Evolutionary conservation across 2,329 filamentous ascomycete genomes (phyloP), one percentile per base, ranked within the genome.

Genomic region (Fusarium sacchari): DNA sequence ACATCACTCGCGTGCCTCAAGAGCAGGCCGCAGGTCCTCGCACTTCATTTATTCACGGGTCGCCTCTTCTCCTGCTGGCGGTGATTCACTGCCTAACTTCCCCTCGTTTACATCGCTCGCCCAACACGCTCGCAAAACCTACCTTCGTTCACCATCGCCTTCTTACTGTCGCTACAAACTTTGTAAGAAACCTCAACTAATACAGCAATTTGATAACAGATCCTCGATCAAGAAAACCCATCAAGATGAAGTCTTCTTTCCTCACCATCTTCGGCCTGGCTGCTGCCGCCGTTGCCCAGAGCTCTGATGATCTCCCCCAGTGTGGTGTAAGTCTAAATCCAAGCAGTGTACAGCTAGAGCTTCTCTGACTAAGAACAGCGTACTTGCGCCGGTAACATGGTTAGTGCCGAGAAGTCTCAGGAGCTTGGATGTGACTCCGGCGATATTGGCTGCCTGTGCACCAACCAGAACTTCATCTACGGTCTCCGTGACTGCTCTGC

Each of bases 191-290:
- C 46, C 57, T 62, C 56, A 76, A 69, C 64, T 67, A 58, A 73
- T 24, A 47, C 40, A 30, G n/a, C 11, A n/a, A 40, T 32, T 52
- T 72, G 71, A 65, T 46, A 67, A 67, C 67, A 53, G 47, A 74
- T 52, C 36, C 40, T 70, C 36, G 72, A 73, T 64, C 68, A 75
- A 71, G 61, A 50, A 64, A 66, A 75, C 46, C 60, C 72, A 60
- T 78, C 83, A 88, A 84, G 74, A 89, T 89, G 87, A 89, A 88
- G 86, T 81, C 82, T 63, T 78, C 82, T 65, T 71, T 85, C 74
- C 75, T 87, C 75, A 77, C 85, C 69, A 74, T 85, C 76, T 82
- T 82, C 79, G 78, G 83, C 72, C 77, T 86, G 62, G 82, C 82
- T 71, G 81, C 83, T 53, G 77, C 83, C 44, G 83, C 78, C 69